Evolutionary conservation across 805 yeast species (phyloP).

Genomic region (Ogataea saltuana): DNA sequence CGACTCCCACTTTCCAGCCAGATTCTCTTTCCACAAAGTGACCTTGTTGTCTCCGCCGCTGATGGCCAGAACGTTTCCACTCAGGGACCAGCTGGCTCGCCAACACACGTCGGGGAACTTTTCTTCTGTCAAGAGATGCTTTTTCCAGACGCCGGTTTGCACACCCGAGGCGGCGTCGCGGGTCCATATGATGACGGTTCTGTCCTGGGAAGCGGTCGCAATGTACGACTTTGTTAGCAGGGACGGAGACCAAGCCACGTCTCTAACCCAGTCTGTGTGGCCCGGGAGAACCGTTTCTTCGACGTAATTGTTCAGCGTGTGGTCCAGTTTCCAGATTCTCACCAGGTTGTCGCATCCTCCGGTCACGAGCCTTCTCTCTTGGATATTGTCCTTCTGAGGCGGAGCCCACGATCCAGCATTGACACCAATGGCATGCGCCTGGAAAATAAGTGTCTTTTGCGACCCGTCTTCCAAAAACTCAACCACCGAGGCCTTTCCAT

Average conservation of each 20-base stretch:
- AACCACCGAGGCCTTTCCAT: conserved; percentile 87
- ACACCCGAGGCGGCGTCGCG: conserved; percentile 49
- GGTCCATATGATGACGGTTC: conserved; percentile 93
- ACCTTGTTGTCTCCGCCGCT: conserved; percentile 96
- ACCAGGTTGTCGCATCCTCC: conserved; percentile 96
- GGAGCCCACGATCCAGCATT: conserved; percentile 97
- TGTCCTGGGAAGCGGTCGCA: conserved; percentile 96
- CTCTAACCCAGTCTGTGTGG: conserved; percentile 98
- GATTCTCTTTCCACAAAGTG: conserved; percentile 93
- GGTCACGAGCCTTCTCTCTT: conserved; percentile 75
- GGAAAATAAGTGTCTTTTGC: conserved; percentile 58
- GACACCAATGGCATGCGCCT: conserved; percentile 92
- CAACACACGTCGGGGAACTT: conserved; percentile 96
- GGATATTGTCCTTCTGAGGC: conserved; percentile 40
- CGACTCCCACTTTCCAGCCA: conserved; percentile 92
- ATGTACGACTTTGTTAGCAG: conserved; percentile 82
- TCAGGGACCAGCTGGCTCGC: conserved; percentile 97
- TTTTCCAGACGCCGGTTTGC: conserved; percentile 59
- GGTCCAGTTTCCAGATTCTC: conserved; percentile 81
- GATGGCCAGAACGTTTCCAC: conserved; percentile 93
- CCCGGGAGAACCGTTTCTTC: conserved; percentile 82
- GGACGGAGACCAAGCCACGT: conserved; percentile 97
- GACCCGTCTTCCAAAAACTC: conserved; percentile 91
- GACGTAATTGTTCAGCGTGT: conserved; percentile 54
- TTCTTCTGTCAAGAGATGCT: conserved; percentile 69